A percentile compares a stretch with the other conserved stretches of the same genome.
These are phyloP conservation scores for Trypanosoma platydactyli DNA, from an alignment of 208 protist species.

Conservation along the genomic window DNA sequence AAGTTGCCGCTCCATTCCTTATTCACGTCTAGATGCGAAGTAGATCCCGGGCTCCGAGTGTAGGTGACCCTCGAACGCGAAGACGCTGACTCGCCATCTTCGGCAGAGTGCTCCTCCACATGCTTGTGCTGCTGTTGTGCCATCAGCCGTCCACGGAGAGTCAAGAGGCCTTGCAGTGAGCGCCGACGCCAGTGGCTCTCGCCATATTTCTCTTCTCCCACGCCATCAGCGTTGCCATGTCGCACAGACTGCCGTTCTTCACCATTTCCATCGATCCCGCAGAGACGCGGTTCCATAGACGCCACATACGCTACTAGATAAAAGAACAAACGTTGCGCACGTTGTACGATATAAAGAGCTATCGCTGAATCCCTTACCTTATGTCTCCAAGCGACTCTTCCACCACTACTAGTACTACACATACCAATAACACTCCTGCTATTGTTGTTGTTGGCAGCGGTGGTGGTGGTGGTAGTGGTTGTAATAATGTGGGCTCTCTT, in stretches of 20 bases:
- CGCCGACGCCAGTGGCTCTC: conserved; percentile 1
- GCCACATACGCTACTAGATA: conserved; percentile 19
- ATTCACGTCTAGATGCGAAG: neutral
- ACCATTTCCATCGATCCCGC: neutral
- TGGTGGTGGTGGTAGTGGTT: neutral
- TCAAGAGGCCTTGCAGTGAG: conserved; percentile 13
- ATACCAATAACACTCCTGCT: neutral
- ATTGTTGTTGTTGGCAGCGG: neutral
- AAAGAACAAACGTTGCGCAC: conserved; percentile 25
- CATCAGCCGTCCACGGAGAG: conserved; percentile 14
- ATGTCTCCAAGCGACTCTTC: neutral
- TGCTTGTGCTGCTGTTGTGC: conserved; percentile 7
- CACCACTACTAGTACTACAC: neutral
- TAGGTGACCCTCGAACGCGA: neutral
- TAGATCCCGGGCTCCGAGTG: neutral
- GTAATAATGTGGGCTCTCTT: neutral
- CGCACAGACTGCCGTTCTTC: neutral
- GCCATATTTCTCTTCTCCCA: conserved; percentile 2
- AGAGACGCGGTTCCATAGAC: conserved; percentile 4
- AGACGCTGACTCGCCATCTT: neutral
- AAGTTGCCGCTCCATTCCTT: neutral
- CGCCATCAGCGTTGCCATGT: neutral
- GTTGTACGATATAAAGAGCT: conserved; percentile 24
- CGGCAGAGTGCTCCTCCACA: neutral
- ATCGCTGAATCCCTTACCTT: conserved; percentile 1